A percentile compares a stretch with the other conserved stretches of the same genome.
Conservation (phyloP, 2,329 filamentous ascomycete species). For the Penicillium sp. region DNA sequence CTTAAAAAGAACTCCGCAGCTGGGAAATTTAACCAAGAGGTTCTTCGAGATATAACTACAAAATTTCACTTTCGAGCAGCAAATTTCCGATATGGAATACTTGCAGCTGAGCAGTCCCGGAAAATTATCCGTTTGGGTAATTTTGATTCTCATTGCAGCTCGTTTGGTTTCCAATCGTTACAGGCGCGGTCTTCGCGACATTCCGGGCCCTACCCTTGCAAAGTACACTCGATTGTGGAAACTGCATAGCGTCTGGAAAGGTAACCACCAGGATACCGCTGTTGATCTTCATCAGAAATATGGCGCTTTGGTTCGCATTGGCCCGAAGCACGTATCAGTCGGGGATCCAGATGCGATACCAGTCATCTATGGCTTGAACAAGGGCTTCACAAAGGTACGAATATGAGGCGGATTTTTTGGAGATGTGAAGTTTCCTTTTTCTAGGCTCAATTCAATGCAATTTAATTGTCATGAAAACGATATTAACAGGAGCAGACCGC, state of each 20-base stretch:
- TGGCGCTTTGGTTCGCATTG: conserved; percentile 25
- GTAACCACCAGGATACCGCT: conserved; percentile 16
- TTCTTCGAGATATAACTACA: no score
- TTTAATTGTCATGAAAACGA: neutral
- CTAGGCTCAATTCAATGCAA: neutral
- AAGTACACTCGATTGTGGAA: conserved; percentile 23
- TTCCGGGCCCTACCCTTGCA: conserved; percentile 16
- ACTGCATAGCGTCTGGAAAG: conserved; percentile 23
- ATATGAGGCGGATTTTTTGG: no score
- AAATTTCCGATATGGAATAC: no score
- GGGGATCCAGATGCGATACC: conserved; percentile 16
- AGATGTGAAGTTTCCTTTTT: no score
- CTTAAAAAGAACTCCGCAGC: no score
- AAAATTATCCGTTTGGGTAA: neutral
- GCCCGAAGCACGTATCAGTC: conserved; percentile 34
- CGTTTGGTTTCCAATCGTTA: conserved; percentile 16
- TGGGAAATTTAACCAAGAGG: no score
- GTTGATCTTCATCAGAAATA: conserved; percentile 31
- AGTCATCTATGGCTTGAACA: conserved; percentile 18
- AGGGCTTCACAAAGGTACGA: conserved; percentile 20
- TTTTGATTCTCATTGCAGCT: neutral
- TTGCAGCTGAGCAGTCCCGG: no score
- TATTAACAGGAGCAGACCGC: conserved; percentile 6
- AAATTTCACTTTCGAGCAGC: no score
- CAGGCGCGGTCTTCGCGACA: conserved; percentile 11